Evolutionary conservation across 73 alveolate genomes (phyloP).

Genomic region (Durusdinium trenchii): DNA sequence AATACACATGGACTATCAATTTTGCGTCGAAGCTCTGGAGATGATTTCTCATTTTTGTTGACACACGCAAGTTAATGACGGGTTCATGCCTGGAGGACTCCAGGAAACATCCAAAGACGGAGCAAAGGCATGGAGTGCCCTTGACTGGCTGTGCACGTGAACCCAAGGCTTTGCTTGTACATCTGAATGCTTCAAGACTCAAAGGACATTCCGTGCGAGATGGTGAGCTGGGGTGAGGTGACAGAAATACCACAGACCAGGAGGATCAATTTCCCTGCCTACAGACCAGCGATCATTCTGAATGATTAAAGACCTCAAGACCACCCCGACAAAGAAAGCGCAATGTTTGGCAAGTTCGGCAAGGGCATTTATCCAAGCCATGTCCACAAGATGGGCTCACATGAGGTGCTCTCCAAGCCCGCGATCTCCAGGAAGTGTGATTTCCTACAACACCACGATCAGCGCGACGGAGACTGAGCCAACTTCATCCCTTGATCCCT

Average conservation of each 20-base stretch:
- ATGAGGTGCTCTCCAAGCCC: background rate
- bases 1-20: too few relatives aligned
- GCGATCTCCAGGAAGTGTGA: background rate
- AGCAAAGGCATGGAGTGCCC: too few relatives aligned
- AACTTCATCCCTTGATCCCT: too few relatives aligned
- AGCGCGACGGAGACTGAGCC: conserved; percentile 71
- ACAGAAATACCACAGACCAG: background rate
- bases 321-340: background rate
- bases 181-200: background rate
- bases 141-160: too few relatives aligned
- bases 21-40: too few relatives aligned
- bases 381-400: background rate
- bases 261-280: background rate
- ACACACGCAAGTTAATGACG: too few relatives aligned
- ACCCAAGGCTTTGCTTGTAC: background rate
- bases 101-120: too few relatives aligned
- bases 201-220: conserved; percentile 1
- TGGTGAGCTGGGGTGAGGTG: background rate
- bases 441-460: conserved; percentile 68
- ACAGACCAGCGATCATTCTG: background rate
- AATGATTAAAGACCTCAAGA: background rate
- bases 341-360: background rate
- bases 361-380: background rate
- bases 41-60: too few relatives aligned
- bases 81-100: too few relatives aligned